phyloP scores from a whole-genome alignment of 345 rosid species.

The Hibiscus tridactylites region DNA sequence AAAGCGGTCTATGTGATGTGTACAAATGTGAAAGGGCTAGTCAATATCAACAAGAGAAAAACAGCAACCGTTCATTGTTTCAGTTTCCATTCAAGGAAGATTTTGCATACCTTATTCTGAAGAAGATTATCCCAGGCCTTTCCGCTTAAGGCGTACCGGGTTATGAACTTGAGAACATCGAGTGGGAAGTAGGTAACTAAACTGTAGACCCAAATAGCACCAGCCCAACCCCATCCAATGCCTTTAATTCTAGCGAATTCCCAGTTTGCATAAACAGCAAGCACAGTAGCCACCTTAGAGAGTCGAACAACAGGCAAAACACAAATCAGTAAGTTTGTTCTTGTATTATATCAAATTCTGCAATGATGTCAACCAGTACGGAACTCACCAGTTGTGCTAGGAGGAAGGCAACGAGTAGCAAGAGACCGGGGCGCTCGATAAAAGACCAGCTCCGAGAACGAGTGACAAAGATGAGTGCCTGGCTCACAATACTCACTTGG shows the following conservation, averaged over 20 bases:
- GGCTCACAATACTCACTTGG: conserved; percentile 1
- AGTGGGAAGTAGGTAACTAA: conserved; percentile 66
- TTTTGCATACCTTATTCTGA: not conserved
- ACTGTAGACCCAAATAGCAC: conserved; percentile 83
- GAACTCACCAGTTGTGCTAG: not conserved
- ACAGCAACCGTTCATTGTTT: not conserved
- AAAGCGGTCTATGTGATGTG: not conserved
- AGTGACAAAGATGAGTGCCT: not conserved
- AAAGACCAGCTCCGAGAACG: conserved; percentile 1
- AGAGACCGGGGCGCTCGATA: not conserved
- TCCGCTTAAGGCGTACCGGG: not conserved
- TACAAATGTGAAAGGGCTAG: not conserved
- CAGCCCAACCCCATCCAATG: conserved; percentile 95
- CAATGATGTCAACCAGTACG: not conserved
- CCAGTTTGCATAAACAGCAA: not conserved
- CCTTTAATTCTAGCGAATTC: conserved; percentile 51
- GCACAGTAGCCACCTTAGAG: not conserved
- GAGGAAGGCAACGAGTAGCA: not conserved
- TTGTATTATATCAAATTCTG: not conserved
- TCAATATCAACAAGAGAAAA: not conserved
- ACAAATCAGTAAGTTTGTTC: not conserved
- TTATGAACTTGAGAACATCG: conserved; percentile 67
- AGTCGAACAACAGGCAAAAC: not conserved
- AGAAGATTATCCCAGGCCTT: conserved; percentile 1
- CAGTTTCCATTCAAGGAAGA: not conserved